Evolutionary conservation across 352 stramenopile species (phyloP).

Genomic region (Globisporangium nunn): DNA sequence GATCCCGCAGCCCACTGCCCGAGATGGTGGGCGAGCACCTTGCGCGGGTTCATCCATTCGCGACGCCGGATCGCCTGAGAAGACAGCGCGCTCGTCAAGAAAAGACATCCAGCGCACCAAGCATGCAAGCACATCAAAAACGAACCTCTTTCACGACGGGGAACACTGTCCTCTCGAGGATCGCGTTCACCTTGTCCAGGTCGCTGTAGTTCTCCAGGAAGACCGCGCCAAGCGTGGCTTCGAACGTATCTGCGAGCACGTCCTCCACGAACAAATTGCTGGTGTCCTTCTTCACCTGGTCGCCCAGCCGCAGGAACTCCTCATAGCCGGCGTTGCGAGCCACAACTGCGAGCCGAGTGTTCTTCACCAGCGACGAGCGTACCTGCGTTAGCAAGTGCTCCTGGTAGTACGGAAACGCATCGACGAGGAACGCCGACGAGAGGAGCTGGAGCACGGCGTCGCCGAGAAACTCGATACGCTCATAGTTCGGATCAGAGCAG

Average conservation of each 20-base stretch:
- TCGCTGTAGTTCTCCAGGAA: constrained; percentile 65
- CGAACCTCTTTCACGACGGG: constrained; percentile 51
- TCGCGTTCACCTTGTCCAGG: constrained; percentile 46
- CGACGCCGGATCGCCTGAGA: constrained; percentile 52
- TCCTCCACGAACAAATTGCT: constrained; percentile 67
- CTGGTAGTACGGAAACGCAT: constrained; percentile 77
- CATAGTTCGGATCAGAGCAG: constrained; percentile 62
- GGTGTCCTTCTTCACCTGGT: constrained; percentile 36
- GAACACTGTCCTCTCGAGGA: constrained; percentile 61
- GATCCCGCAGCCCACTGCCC: constrained; percentile 37
- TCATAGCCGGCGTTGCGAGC: constrained; percentile 51
- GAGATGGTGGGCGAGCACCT: constrained; percentile 62
- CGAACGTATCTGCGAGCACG: constrained; percentile 75
- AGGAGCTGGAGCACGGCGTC: constrained; percentile 79
- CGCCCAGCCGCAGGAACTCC: constrained; percentile 68
- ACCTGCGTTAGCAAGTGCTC: constrained; percentile 74
- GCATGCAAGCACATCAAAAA: too few relatives aligned
- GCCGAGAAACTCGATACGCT: constrained; percentile 82
- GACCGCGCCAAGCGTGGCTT: constrained; percentile 67
- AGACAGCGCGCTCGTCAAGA: not conserved
- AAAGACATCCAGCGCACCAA: not conserved
- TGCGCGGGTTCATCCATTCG: constrained; percentile 80
- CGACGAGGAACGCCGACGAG: constrained; percentile 71
- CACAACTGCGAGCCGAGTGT: constrained; percentile 62
- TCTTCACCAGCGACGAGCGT: constrained; percentile 81